phyloP scores from a whole-genome alignment of 345 rosid genomes.

The Litchi chinensis region DNA sequence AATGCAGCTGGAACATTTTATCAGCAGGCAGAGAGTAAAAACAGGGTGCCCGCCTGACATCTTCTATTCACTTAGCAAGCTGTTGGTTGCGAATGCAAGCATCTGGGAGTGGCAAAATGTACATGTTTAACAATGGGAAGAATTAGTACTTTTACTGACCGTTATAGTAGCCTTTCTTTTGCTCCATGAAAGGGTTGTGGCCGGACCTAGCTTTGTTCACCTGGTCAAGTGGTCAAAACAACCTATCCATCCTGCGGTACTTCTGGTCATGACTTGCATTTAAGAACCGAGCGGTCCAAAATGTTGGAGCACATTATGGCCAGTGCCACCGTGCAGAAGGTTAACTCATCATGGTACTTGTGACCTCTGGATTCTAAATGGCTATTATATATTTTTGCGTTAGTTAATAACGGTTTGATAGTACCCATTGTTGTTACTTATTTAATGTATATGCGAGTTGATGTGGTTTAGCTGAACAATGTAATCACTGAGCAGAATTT shows the following conservation, averaged over 20 bases:
- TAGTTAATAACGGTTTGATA: not conserved
- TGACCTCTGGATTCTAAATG: not conserved
- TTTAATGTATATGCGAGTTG: not conserved
- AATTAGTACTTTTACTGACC: not conserved
- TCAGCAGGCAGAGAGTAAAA: not conserved
- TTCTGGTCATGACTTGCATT: not conserved
- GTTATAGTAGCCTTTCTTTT: not conserved
- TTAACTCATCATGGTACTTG: not conserved
- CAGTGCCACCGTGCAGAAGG: not conserved
- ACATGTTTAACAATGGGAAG: not conserved
- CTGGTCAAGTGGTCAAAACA: not conserved
- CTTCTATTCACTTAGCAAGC: not conserved
- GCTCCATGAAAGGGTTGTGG: not conserved
- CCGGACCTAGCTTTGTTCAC: not conserved
- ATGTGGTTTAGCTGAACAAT: not conserved
- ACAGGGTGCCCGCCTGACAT: not conserved
- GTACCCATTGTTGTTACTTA: not conserved
- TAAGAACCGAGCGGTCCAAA: not conserved
- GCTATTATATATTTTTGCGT: not conserved
- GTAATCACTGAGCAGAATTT: not conserved
- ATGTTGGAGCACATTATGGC: not conserved
- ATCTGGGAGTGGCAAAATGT: not conserved
- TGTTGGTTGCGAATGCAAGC: not conserved
- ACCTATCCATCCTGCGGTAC: not conserved
- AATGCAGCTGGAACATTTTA: not conserved